Evolutionary conservation across 768 basidiomycete genomes (phyloP).

Genomic region (Xanthoconium stramineum): DNA sequence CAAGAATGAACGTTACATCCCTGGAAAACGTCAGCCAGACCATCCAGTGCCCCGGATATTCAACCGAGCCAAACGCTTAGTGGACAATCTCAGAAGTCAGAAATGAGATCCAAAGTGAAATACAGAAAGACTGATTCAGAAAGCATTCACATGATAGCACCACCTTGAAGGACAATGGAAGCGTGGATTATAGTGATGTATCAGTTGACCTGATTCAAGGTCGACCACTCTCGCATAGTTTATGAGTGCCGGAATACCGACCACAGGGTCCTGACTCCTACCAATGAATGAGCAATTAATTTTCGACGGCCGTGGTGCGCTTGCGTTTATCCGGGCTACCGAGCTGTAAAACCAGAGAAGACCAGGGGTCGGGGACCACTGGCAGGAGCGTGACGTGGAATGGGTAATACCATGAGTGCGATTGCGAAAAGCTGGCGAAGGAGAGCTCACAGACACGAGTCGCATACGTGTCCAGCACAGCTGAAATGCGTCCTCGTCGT

Average conservation of each 20-base stretch:
- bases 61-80: neutral
- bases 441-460: no score
- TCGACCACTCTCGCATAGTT: neutral
- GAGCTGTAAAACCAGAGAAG: neutral
- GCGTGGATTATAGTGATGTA: neutral
- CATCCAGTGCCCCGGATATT: conserved; percentile 23
- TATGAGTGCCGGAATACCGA: neutral
- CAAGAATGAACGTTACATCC: conserved; percentile 1
- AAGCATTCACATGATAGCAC: neutral
- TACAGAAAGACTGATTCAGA: neutral
- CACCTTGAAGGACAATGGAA: neutral
- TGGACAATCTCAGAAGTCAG: neutral
- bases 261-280: neutral
- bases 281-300: neutral
- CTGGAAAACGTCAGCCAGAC: conserved; percentile 13
- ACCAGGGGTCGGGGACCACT: no score
- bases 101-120: neutral
- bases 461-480: no score
- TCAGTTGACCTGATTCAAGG: neutral
- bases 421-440: no score
- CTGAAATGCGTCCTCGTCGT: no score
- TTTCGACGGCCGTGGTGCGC: neutral
- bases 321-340: neutral
- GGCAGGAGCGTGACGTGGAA: neutral
- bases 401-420: neutral